Percentiles rank a stretch among this genome's conserved stretches.
Conservation (phyloP, 306 rosid genomes). For the Alnus glutinosa region DNA sequence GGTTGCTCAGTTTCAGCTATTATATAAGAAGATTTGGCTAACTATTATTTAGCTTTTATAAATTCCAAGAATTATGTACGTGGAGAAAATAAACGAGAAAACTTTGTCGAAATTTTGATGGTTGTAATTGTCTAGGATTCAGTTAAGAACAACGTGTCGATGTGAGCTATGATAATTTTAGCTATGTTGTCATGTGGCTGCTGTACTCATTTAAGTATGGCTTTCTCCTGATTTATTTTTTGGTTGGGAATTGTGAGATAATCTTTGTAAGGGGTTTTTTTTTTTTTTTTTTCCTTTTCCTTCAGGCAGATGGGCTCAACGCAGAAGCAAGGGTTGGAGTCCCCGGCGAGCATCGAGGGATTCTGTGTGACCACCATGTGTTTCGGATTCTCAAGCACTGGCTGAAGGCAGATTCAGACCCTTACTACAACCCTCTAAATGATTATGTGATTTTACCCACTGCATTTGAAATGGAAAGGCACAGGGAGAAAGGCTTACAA, state of each 20-base stretch:
- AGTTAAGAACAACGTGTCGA: neutral
- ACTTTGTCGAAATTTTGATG: neutral
- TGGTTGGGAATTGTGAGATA: neutral
- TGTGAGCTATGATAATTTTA: neutral
- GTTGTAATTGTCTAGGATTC: neutral
- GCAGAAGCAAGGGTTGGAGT: conserved; percentile 94
- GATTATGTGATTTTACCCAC: conserved; percentile 92
- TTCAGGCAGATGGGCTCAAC: conserved; percentile 87
- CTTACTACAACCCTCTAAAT: conserved; percentile 87
- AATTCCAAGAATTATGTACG: neutral
- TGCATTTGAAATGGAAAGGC: conserved; percentile 67
- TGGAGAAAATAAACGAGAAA: neutral
- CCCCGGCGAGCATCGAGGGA: conserved; percentile 86
- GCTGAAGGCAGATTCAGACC: conserved; percentile 87
- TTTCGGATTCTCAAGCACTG: conserved; percentile 90
- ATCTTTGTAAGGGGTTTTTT: neutral
- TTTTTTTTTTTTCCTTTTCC: neutral
- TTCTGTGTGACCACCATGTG: conserved; percentile 79
- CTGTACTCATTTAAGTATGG: neutral
- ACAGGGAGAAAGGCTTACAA: conserved; percentile 57
- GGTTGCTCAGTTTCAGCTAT: neutral
- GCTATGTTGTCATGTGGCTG: neutral
- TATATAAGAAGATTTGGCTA: neutral
- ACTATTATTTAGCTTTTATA: neutral
- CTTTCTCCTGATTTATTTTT: neutral